Evolutionary conservation across 495 filamentous ascomycete species (phyloP).

Genomic region (Xylaria castorea): DNA sequence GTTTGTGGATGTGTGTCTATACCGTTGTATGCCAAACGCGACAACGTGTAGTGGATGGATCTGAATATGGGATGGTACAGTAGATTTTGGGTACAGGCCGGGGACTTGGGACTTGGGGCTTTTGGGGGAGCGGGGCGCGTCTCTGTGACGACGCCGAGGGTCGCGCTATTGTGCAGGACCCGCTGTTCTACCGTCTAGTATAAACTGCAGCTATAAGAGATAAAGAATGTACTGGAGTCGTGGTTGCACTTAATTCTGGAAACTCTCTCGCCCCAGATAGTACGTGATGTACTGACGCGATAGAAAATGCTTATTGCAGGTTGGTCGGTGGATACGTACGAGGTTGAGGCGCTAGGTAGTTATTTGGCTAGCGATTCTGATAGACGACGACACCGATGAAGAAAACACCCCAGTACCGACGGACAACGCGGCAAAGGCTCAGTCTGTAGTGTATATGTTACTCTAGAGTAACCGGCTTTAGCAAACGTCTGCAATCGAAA

Average conservation of each 20-base stretch:
- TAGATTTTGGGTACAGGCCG: slow-evolving; percentile 21
- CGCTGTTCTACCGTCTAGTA: slow-evolving; percentile 13
- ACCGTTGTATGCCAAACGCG: slow-evolving; percentile 23
- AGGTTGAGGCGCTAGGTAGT: not conserved
- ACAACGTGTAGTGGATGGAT: slow-evolving; percentile 24
- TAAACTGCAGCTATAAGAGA: slow-evolving; percentile 3
- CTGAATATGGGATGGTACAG: slow-evolving; percentile 23
- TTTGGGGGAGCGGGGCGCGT: slow-evolving; percentile 27
- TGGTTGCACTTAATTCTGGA: not conserved
- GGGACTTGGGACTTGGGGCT: slow-evolving; percentile 19
- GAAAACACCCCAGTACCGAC: not conserved
- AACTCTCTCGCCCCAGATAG: not conserved
- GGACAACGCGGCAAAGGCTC: not conserved
- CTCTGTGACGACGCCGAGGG: slow-evolving; percentile 39
- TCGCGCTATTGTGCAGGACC: slow-evolving; percentile 37
- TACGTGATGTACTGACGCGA: not conserved
- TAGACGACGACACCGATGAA: not conserved
- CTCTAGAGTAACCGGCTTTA: not conserved
- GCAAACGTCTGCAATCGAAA: slow-evolving; percentile 1
- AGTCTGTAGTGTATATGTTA: not conserved
- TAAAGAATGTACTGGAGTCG: not conserved
- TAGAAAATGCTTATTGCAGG: not conserved
- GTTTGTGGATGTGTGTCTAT: slow-evolving; percentile 26
- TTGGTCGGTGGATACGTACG: not conserved
- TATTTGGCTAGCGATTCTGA: not conserved